These are phyloP conservation scores for Vitis amurensis DNA, from an alignment of 164 flowering plant genomes.

Conservation along the genomic window DNA sequence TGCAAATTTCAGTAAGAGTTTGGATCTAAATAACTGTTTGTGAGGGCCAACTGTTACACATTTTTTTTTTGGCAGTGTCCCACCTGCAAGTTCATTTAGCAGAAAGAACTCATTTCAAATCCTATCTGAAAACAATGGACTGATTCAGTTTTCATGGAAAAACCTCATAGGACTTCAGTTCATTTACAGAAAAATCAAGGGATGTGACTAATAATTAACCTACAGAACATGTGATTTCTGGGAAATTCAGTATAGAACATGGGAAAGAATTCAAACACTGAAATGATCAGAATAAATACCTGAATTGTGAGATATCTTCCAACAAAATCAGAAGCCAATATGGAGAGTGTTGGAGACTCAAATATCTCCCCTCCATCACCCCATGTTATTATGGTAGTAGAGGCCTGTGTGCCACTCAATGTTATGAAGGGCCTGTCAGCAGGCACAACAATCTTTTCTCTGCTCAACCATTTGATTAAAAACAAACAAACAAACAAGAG, in stretches of 20 bases:
- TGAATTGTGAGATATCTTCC: constrained; percentile 63
- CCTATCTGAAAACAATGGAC: too few relatives aligned
- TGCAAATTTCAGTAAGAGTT: neutral
- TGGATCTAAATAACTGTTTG: too few relatives aligned
- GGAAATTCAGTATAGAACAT: too few relatives aligned
- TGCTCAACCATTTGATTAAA: constrained; percentile 3
- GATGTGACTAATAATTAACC: too few relatives aligned
- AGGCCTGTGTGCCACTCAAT: constrained; percentile 51
- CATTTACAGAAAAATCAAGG: too few relatives aligned
- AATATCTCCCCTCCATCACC: constrained; percentile 41
- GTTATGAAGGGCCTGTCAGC: constrained; percentile 73
- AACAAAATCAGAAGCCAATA: constrained; percentile 67
- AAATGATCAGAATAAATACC: constrained; percentile 27
- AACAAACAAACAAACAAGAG: neutral
- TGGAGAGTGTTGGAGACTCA: constrained; percentile 46
- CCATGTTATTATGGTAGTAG: constrained; percentile 53
- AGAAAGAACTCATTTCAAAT: too few relatives aligned
- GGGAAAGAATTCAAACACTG: neutral
- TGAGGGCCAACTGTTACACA: too few relatives aligned
- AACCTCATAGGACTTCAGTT: too few relatives aligned
- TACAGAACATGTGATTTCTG: too few relatives aligned
- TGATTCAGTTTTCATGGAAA: too few relatives aligned
- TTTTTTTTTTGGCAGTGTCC: too few relatives aligned
- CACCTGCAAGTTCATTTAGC: too few relatives aligned
- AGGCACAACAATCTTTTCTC: constrained; percentile 67